Base-by-base conservation (phyloP, 2,329 filamentous ascomycete genomes). In the Sporothrix globosa region DNA sequence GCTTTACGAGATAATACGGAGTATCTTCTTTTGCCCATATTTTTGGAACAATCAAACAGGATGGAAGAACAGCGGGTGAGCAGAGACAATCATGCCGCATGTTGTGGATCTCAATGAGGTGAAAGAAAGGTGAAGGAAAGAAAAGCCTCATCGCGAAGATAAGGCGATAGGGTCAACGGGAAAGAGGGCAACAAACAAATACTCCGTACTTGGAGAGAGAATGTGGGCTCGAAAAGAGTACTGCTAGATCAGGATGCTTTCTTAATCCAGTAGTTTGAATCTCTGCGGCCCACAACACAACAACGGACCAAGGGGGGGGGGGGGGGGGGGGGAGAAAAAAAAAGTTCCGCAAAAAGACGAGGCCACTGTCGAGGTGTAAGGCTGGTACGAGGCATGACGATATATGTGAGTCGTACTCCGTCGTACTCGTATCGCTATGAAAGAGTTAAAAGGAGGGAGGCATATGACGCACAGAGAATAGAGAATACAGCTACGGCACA, bases 81-180 rank as follows among this genome's bases (percentile, higher is more conserved):
- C 21, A 46, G n/a, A 46, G 48, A 5, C 50, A 54, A 44, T 53
- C 24, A 17, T 67, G 65, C 34, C 39, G 66, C 52, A 21, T 39
- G 9, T 11, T 58, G 66, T 48, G 66, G 66, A 56, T 58, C 66
- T 46, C 41, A 56, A 68, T 68, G 56, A 44, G 21, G 14, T 1
- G 56, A 19, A 46, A n/a, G n/a, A 27, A 52, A 67, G n/a, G n/a
- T 3, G 27, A 58, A 46, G 13, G 3, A 3, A 56, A 41, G 4
- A 24, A 11, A 54, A n/a, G 50, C 4, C 21, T 4, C 34, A 10
- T 13, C 4, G 6, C n/a, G 10, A 21, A 19, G 21, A 60, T 11
- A 60, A 60, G 9, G 19, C 30, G 14, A 48, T 27, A 46, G 46
- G 21, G 30, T 41, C 2, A 48, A 60, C 11, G 21, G 46, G 46